Evolutionary conservation across 768 basidiomycete genomes (phyloP).

Genomic region (Boletus pseudo-olivaceus): DNA sequence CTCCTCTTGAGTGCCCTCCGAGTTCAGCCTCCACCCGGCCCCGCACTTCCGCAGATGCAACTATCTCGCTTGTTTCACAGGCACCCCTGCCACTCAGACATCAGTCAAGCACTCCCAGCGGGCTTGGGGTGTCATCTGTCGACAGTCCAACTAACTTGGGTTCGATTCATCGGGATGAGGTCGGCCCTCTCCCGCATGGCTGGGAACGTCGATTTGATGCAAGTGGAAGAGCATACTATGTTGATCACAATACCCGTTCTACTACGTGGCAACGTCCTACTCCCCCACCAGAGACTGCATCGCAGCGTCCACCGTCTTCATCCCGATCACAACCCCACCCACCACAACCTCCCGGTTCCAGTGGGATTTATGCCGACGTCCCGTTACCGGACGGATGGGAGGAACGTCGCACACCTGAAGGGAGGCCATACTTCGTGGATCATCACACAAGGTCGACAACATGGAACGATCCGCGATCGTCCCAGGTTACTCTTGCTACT

Average conservation of each 20-base stretch:
- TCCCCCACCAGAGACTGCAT: slow-evolving; percentile 21
- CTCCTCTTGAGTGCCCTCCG: slow-evolving; percentile 7
- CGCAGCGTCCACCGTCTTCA: slow-evolving; percentile 12
- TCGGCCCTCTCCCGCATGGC: slow-evolving; percentile 64
- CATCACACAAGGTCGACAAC: slow-evolving; percentile 85
- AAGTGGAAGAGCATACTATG: slow-evolving; percentile 69
- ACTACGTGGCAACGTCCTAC: slow-evolving; percentile 74
- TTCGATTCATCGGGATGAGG: slow-evolving; percentile 49
- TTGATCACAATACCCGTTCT: slow-evolving; percentile 78
- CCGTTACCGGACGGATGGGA: slow-evolving; percentile 91
- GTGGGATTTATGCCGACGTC: slow-evolving; percentile 47
- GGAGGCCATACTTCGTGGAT: slow-evolving; percentile 71
- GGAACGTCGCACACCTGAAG: slow-evolving; percentile 86
- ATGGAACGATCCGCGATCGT: slow-evolving; percentile 80
- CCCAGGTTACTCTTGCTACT: slow-evolving; percentile 45
- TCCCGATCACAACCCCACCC: slow-evolving; percentile 17
- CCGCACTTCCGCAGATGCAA: slow-evolving; percentile 17
- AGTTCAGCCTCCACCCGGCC: slow-evolving; percentile 9
- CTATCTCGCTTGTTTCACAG: slow-evolving; percentile 7
- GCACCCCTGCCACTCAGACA: slow-evolving; percentile 13
- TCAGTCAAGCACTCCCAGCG: slow-evolving; percentile 8
- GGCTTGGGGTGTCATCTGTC: not conserved
- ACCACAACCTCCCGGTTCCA: slow-evolving; percentile 31
- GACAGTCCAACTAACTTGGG: slow-evolving; percentile 3
- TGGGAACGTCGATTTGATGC: slow-evolving; percentile 82